Percentiles rank a stretch among this genome's conserved stretches.
These are phyloP conservation scores for Alloteropsis semialata DNA, from an alignment of 176 grass and related monocot species.

Conservation along the genomic window DNA sequence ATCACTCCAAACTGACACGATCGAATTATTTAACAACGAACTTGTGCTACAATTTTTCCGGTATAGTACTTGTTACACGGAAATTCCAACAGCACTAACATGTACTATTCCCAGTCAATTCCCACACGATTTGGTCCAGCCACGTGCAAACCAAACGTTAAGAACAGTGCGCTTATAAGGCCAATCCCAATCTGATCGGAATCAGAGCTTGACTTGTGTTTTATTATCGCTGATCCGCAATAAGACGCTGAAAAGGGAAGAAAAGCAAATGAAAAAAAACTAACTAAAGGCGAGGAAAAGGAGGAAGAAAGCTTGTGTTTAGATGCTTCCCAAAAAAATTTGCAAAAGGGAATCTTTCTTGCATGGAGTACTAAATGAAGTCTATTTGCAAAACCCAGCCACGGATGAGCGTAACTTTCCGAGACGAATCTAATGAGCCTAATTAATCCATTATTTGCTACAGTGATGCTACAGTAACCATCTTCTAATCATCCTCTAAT, in stretches of 20 bases:
- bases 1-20: neutral
- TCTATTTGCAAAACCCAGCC: too few species aligned
- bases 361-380: too few species aligned
- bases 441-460: too few species aligned
- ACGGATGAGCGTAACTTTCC: too few species aligned
- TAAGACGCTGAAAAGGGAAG: neutral
- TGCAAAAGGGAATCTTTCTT: too few species aligned
- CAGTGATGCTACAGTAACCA: too few species aligned
- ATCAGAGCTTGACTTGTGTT: constrained; percentile 18
- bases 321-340: too few species aligned
- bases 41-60: neutral
- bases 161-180: neutral
- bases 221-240: constrained; percentile 36
- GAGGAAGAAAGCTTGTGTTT: too few species aligned
- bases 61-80: neutral
- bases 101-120: neutral
- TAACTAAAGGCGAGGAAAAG: neutral
- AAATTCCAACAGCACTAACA: neutral
- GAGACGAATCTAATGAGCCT: too few species aligned
- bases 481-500: too few species aligned
- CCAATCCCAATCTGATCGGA: constrained; percentile 30
- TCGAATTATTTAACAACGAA: neutral
- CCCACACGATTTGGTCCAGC: neutral
- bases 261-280: neutral
- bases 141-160: neutral